Percentiles rank a stretch among this genome's conserved stretches.
Evolutionary conservation across 805 yeast genomes (phyloP).

Genomic region (Starmera dryadoides): DNA sequence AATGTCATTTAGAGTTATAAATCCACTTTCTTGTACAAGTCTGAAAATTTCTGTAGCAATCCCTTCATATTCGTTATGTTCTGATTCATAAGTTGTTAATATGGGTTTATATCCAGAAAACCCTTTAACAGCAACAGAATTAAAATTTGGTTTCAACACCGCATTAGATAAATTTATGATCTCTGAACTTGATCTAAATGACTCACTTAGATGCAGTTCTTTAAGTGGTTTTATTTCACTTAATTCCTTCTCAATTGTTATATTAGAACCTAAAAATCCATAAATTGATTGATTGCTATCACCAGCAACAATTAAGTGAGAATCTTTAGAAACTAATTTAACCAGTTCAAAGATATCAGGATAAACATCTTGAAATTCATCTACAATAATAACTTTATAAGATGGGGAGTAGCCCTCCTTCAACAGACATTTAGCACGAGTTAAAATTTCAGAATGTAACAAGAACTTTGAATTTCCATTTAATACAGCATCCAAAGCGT

Average conservation of each 20-base stretch:
- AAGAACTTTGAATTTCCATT: slow-evolving; percentile 7
- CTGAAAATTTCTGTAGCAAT: slow-evolving; percentile 37
- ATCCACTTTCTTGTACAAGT: slow-evolving; percentile 33
- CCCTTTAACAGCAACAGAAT: not conserved
- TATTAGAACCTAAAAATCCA: slow-evolving; percentile 52
- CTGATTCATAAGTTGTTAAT: slow-evolving; percentile 17
- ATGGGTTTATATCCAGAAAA: slow-evolving; percentile 9
- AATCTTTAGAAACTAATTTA: slow-evolving; percentile 25
- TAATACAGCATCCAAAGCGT: slow-evolving; percentile 5
- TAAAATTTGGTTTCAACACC: slow-evolving; percentile 4
- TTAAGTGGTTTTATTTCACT: slow-evolving; percentile 10
- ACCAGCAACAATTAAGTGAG: slow-evolving; percentile 63
- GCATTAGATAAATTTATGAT: slow-evolving; percentile 36
- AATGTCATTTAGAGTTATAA: slow-evolving; percentile 41
- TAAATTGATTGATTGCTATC: slow-evolving; percentile 69
- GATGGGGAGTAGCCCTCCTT: slow-evolving; percentile 15
- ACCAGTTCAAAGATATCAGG: slow-evolving; percentile 41
- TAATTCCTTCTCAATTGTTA: slow-evolving; percentile 22
- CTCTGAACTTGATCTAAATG: slow-evolving; percentile 58
- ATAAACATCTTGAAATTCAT: slow-evolving; percentile 71
- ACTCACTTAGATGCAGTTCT: slow-evolving; percentile 33
- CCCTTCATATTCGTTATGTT: slow-evolving; percentile 33
- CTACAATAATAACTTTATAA: slow-evolving; percentile 45
- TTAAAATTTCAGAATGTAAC: slow-evolving; percentile 15
- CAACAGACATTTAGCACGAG: slow-evolving; percentile 26